These are phyloP conservation scores for Bonia amplexicaulis DNA, from an alignment of 176 grass and related monocot genomes.

Conservation along the genomic window DNA sequence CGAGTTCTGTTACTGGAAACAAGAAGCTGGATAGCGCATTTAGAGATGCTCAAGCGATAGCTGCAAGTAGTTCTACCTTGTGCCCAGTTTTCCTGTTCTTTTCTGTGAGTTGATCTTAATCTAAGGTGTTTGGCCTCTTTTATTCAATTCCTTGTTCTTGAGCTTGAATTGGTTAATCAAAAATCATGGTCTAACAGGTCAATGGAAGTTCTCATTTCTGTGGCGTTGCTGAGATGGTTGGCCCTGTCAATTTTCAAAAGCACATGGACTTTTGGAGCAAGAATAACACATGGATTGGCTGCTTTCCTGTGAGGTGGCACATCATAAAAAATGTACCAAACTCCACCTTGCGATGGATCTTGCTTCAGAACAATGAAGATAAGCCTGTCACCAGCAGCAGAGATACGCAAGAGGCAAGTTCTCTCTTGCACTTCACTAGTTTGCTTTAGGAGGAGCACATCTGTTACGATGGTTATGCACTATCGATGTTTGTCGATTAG, in stretches of 20 bases:
- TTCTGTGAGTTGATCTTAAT: conserved; percentile 60
- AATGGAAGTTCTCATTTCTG: conserved; percentile 68
- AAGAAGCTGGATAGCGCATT: conserved; percentile 45
- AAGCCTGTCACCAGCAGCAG: conserved; percentile 74
- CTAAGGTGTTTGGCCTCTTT: conserved; percentile 14
- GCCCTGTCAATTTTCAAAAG: conserved; percentile 67
- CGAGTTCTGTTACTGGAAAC: conserved; percentile 45
- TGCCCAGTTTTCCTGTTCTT: conserved; percentile 87
- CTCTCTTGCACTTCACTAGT: neutral
- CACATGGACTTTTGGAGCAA: conserved; percentile 73
- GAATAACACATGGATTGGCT: conserved; percentile 59
- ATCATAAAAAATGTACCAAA: conserved; percentile 84
- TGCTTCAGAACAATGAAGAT: conserved; percentile 70
- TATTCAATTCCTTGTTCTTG: neutral
- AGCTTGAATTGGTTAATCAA: conserved; percentile 16
- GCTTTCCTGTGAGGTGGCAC: conserved; percentile 84
- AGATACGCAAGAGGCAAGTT: conserved; percentile 80
- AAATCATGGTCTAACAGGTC: conserved; percentile 44
- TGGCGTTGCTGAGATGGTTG: conserved; percentile 89
- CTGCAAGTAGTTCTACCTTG: conserved; percentile 29
- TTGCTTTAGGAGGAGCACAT: neutral
- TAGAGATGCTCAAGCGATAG: conserved; percentile 49
- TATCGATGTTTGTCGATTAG: neutral
- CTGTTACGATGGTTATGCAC: neutral
- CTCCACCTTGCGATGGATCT: conserved; percentile 34